Evolutionary conservation across 371 early-diverging fungal species (phyloP), one percentile per base, ranked within the genome.

Genomic region (Encephalitozoon intestinalis): DNA sequence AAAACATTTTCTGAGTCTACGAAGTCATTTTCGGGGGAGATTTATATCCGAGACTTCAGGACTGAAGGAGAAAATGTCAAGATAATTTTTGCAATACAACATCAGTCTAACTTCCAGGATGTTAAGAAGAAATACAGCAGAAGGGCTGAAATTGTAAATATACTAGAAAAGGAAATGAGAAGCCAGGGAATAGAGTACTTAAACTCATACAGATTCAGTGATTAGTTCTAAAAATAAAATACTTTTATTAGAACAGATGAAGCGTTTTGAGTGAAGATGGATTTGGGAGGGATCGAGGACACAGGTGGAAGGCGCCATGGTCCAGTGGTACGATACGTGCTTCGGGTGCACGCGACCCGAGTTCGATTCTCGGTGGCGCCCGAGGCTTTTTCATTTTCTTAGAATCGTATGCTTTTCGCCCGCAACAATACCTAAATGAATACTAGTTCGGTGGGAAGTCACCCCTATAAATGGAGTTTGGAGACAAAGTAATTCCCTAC

Each of bases 71-170:
- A 41, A 2, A 68, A 67, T 46, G 69, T 80, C 9, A 39, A 70
- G 7, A 21, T 84, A 9, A 46, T 39, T 23, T 68, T 81, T 63
- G 63, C 49, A 8, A 79, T 84, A n/a, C 70, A 84, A 65, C 80
- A 84, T 66, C 75, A 67, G 46, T 51, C 72, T 25, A 84, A 82
- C 67, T 84, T 82, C 76, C 82, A 79, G 37, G 78, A 84, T 39
- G 34, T 73, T 2, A 66, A 69, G 39, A 76, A 74, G 51, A 79
- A 75, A 30, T 73, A 70, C 34, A 70, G 46, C 3, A 43, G 81
- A 37, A 49, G 81, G 58, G 71, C 73, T 18, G 30, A 52, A 25
- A 72, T 74, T 37, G 53, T 77, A 15, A 70, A 72, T 18, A 71
- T 77, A 15, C 52, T 83, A 54, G 75, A 81, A 53, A 52, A 72